Percentiles rank a stretch among this genome's conserved stretches.
These are phyloP conservation scores for Rachicladosporium sp. DNA, from an alignment of 2,329 filamentous ascomycete species.

Conservation along the genomic window DNA sequence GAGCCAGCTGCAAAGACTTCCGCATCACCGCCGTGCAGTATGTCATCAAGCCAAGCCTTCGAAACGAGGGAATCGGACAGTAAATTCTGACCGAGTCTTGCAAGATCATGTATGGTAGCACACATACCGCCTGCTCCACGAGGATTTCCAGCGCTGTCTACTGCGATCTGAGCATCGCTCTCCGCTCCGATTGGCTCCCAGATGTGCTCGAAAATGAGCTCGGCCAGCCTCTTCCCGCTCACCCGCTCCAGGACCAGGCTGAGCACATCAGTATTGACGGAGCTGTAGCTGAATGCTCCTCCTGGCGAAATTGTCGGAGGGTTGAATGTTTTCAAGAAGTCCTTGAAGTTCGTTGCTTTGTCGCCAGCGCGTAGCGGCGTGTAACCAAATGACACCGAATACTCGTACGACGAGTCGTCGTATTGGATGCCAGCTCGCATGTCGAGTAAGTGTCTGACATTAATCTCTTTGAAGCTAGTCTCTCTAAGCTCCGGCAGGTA, in stretches of 20 bases:
- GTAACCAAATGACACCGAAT: conserved; percentile 13
- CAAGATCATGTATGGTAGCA: conserved; percentile 13
- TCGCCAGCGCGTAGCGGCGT: conserved; percentile 4
- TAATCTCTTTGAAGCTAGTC: conserved; percentile 8
- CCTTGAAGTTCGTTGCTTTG: conserved; percentile 6
- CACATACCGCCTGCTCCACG: conserved; percentile 13
- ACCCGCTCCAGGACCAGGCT: conserved; percentile 15
- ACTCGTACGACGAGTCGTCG: conserved; percentile 10
- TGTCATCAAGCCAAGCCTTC: conserved; percentile 12
- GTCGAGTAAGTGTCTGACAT: conserved; percentile 13
- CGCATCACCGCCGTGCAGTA: conserved; percentile 9
- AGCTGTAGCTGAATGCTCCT: conserved; percentile 13
- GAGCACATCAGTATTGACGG: conserved; percentile 14
- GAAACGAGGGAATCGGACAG: conserved; percentile 10
- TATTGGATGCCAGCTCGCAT: conserved; percentile 13
- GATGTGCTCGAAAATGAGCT: conserved; percentile 10
- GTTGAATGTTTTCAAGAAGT: conserved; percentile 11
- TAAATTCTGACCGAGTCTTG: conserved; percentile 11
- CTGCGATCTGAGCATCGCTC: conserved; percentile 10
- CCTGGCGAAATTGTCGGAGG: conserved; percentile 4
- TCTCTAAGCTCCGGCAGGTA: conserved; percentile 11
- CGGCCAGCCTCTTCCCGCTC: conserved; percentile 9
- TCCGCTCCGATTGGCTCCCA: conserved; percentile 17
- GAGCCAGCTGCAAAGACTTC: conserved; percentile 6
- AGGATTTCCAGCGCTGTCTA: conserved; percentile 11